Base-by-base conservation (phyloP, 768 basidiomycete genomes). In the Lentinula boryana region DNA sequence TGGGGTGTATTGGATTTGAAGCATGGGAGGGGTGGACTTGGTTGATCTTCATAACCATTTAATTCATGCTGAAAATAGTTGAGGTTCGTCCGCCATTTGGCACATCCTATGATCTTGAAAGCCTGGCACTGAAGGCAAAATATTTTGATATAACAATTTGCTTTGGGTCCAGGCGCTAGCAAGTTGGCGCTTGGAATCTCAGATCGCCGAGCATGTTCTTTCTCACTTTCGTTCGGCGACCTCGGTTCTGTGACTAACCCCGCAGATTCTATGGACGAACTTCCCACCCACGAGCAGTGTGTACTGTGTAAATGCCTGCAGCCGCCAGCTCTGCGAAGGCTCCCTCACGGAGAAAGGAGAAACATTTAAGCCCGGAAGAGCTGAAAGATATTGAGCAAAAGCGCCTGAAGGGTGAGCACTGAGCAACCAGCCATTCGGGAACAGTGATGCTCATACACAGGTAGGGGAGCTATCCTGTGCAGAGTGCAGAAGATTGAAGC, bases 1-100 rank as follows among this genome's bases (percentile, higher is more conserved):
- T 63, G 97, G 97, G 33, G 90, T 67, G 70, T 91, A 33, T 75
- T 99, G 64, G 95, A 96, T 74, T 75, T 98, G 74, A 98, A 97
- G 76, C 88, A 95, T 70, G 87, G 86, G 3, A 62, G 91, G 93
- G 5, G 85, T 84, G 36, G 93, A 96, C 69, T 74, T 97, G 61
- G 93, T 88, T 57, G 73, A 79, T 62, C 71, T 71, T 48, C 56
- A 23, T 5, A 41, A 57, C 27, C 41, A 46, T 44, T 23, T 23
- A 23, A 23, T 23, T 23, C 23, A 23, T 23, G 2, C 1, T 23
- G 56, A 46, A 10, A 6, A 53, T 35, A 27, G 8, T 9, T 46
- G 9, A 13, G 44, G n/a, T n/a, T n/a, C n/a, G n/a, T n/a, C n/a
- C n/a, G 23, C 23, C 23, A 23, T 23, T 23, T 23, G 23, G 23